A percentile compares a stretch with the other conserved stretches of the same genome.
These are phyloP conservation scores for Pyrenopolyporus hunteri DNA, from an alignment of 495 filamentous ascomycete genomes.

Conservation along the genomic window DNA sequence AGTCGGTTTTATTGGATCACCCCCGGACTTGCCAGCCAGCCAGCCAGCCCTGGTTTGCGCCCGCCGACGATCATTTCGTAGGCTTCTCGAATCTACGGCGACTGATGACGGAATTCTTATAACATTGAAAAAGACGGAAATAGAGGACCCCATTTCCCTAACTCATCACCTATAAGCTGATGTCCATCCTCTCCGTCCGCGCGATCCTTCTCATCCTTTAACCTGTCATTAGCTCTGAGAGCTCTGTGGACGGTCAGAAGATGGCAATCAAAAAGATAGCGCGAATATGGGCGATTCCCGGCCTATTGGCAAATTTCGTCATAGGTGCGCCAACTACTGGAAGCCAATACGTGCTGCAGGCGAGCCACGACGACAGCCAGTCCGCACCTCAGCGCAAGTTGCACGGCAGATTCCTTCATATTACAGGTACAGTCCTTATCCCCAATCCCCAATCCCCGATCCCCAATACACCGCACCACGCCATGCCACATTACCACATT, in stretches of 20 bases:
- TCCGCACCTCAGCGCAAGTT: constrained; percentile 54
- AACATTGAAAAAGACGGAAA: constrained; percentile 17
- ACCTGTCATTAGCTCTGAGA: constrained; percentile 16
- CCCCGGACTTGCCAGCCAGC: background rate
- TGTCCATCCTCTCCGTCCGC: constrained; percentile 2
- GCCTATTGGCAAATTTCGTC: constrained; percentile 37
- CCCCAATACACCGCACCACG: too few relatives aligned
- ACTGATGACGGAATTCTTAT: constrained; percentile 25
- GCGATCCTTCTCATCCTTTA: constrained; percentile 1
- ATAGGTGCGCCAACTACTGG: constrained; percentile 39
- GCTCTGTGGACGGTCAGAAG: constrained; percentile 14
- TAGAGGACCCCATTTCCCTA: background rate
- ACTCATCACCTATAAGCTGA: constrained; percentile 25
- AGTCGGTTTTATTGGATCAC: constrained; percentile 32
- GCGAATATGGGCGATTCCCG: constrained; percentile 34
- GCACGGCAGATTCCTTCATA: constrained; percentile 88
- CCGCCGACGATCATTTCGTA: constrained; percentile 28
- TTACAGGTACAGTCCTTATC: constrained; percentile 70
- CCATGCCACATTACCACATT: too few relatives aligned
- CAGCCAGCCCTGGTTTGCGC: constrained; percentile 24
- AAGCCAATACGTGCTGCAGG: constrained; percentile 37
- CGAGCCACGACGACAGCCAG: constrained; percentile 26
- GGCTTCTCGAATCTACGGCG: constrained; percentile 24
- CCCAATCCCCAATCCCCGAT: constrained; percentile 2
- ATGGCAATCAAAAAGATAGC: constrained; percentile 31